A percentile compares a stretch with the other conserved stretches of the same genome.
phyloP scores from a whole-genome alignment of 768 basidiomycete genomes.

The Russula sp. region DNA sequence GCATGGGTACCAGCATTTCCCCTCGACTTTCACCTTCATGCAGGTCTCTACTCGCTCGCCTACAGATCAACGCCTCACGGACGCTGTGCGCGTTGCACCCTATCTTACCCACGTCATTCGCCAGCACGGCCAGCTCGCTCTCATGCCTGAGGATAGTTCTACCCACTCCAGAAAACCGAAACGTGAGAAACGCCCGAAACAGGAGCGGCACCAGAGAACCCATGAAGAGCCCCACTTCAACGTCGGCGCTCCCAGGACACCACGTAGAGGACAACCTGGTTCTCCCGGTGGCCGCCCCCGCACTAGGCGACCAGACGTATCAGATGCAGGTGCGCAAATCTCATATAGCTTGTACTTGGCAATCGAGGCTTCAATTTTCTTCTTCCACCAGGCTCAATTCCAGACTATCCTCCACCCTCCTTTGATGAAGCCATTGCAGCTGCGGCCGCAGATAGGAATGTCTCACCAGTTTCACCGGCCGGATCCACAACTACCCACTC shows the following conservation, averaged over 20 bases:
- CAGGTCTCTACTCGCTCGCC: constrained; percentile 29
- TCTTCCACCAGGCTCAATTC: constrained; percentile 36
- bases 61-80: constrained; percentile 32
- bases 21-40: constrained; percentile 29
- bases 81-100: constrained; percentile 42
- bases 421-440: constrained; percentile 61
- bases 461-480: constrained; percentile 23
- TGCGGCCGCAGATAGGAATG: constrained; percentile 25
- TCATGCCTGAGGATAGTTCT: constrained; percentile 50
- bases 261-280: constrained; percentile 25
- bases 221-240: constrained; percentile 31
- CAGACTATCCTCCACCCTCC: constrained; percentile 72
- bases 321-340: constrained; percentile 36
- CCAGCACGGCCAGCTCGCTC: constrained; percentile 52
- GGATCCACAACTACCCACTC: constrained; percentile 17
- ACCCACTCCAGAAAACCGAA: constrained; percentile 47
- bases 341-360: constrained; percentile 5
- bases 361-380: constrained; percentile 8
- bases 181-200: constrained; percentile 32
- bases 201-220: constrained; percentile 20
- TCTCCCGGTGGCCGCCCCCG: constrained; percentile 25
- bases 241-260: constrained; percentile 26
- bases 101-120: constrained; percentile 57
- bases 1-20: constrained; percentile 31
- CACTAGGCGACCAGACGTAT: constrained; percentile 32